Evolutionary conservation across 2,329 filamentous ascomycete species (phyloP), one percentile per base, ranked within the genome.

Genomic region (Thelonectria rubi): DNA sequence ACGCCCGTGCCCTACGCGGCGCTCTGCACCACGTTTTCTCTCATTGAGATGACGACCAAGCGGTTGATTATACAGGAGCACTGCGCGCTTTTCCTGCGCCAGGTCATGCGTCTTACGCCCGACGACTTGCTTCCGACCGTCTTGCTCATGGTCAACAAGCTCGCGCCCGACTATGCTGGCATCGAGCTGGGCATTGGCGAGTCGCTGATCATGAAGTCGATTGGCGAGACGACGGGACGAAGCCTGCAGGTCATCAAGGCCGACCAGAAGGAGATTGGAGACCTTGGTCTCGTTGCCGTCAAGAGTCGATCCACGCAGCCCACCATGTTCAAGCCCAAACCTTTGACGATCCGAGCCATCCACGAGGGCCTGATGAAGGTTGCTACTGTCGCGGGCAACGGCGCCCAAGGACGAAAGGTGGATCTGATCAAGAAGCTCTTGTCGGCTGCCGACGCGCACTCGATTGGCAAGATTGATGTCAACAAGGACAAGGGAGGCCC

Each of bases 181-280:
- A 94, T 99, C 65, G 95, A 99, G 78, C 84, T 99, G 30, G 95
- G 95, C n/a, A 99, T 99, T 70, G 95, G 95, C 58, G 95, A 99
- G 78, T 98, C 94, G 1, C 79, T 99, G 26, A 97, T 99, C 72
- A 98, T 98, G 94, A 99, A 98, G 77, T 92, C 95, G 5, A 97
- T 99, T 72, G 94, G 94, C 11, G 94, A 98, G 79, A 91, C 90
- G 30, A 99, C 95, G 0, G 95, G 95, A 10, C 89, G 95, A 63
- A 97, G 89, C 72, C 79, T 97, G 48, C 85, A 90, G 39, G 89
- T 97, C 54, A 97, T 99, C 82, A 98, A 97, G 79, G 88, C 91
- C 50, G 94, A 98, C 70, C 95, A 99, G 74, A 93, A 95, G 72
- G 93, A 97, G 71, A 97, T 98, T 77, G 95, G 95, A 55, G 95